Evolutionary conservation across 2,329 filamentous ascomycete genomes (phyloP).

Genomic region (Cadophora malorum): DNA sequence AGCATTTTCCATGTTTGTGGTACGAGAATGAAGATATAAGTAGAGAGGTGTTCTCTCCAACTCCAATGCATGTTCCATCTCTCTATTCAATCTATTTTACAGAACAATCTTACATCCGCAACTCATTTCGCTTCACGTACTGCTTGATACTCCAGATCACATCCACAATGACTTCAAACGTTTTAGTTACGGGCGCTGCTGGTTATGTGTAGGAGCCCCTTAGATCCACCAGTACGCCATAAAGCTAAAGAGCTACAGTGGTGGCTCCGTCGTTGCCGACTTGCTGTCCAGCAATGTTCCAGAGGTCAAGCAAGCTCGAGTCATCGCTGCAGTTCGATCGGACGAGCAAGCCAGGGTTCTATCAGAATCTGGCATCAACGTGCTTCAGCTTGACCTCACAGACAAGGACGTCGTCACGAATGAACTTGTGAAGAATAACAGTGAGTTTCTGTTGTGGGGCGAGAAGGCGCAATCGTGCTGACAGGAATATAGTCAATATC

Average conservation of each 20-base stretch:
- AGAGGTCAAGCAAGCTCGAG: conserved; percentile 36
- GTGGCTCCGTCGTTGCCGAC: conserved; percentile 48
- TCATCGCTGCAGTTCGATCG: conserved; percentile 47
- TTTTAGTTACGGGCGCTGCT: conserved; percentile 47
- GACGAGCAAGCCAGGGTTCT: conserved; percentile 46
- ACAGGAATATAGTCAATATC: conserved; percentile 45
- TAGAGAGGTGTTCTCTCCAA: conserved; percentile 26
- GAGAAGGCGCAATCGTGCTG: conserved; percentile 25
- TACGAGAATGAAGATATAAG: conserved; percentile 27
- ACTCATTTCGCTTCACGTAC: not conserved
- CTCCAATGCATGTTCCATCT: conserved; percentile 14
- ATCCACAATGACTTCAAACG: conserved; percentile 31
- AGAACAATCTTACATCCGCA: conserved; percentile 18
- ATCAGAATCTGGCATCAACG: conserved; percentile 44
- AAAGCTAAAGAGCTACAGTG: conserved; percentile 42
- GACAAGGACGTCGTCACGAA: conserved; percentile 41
- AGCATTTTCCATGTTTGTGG: conserved; percentile 24
- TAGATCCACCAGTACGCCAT: no score
- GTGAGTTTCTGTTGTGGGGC: conserved; percentile 35
- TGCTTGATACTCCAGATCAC: conserved; percentile 24
- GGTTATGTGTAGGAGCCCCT: conserved; percentile 47
- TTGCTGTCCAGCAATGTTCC: conserved; percentile 39
- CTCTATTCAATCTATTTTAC: no score
- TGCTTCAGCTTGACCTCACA: conserved; percentile 45
- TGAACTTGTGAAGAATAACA: conserved; percentile 38